Percentiles rank a stretch among this genome's conserved stretches.
These are phyloP conservation scores for Helianthus annuus DNA, from an alignment of 129 eudicot genomes.

Conservation along the genomic window HanXRQr2.0-SUNRISE NC_035444.2:108659357-108659856, in stretches of 20 bases:
- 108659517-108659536: constrained; percentile 69
- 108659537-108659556: constrained; percentile 53
- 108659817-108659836: too few species aligned
- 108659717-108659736: constrained; percentile 71
- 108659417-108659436: constrained; percentile 75
- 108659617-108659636: constrained; percentile 62
- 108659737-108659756: constrained; percentile 62
- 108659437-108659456: constrained; percentile 61
- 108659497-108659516: constrained; percentile 65
- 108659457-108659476: constrained; percentile 75
- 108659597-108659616: constrained; percentile 73
- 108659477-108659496: constrained; percentile 51
- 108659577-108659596: constrained; percentile 65
- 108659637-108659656: constrained; percentile 54
- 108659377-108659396: constrained; percentile 19
- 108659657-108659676: constrained; percentile 63
- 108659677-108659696: constrained; percentile 66
- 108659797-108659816: constrained; percentile 23
- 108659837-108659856: too few species aligned
- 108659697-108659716: constrained; percentile 60
- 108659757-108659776: constrained; percentile 53
- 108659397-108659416: constrained; percentile 83
- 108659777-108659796: constrained; percentile 47
- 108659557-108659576: constrained; percentile 60
- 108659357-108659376: background rate